Evolutionary conservation across 106 monocot genomes (phyloP), one percentile per base, ranked within the genome.

Genomic region (Amphibolis antarctica): DNA sequence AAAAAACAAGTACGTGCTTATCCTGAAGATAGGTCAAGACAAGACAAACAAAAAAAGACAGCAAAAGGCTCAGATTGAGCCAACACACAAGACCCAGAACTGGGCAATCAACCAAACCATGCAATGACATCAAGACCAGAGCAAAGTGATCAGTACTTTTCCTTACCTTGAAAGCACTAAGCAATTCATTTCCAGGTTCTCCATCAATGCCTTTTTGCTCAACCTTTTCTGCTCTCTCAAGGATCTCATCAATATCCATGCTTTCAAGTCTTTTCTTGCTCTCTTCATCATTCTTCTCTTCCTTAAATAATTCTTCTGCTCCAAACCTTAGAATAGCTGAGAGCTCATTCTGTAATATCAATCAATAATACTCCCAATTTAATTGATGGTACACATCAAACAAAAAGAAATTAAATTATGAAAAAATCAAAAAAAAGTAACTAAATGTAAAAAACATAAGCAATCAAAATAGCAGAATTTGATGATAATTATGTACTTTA

Each of bases 221-320:
- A 76, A 98, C 80, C 76, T 98, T 98, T 74, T 98, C 96, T 61
- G 96, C 96, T 72, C 96, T 86, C 75, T 98, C 91, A 77, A 98
- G 91, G 65, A 98, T 98, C 80, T 98, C 96, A 83, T 98, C 96
- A 71, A 98, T 98, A 63, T 98, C 96, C 91, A 98, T 85, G 63
- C 87, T 87, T 81, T 91, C 87, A 54, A 98, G 82, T 63, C 42
- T 58, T 67, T 74, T 84, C 65, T 98, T 98, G 74, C 70, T 91
- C 31, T 98, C 96, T 77, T 98, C 96, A 62, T 98, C 96, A 85
- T 80, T 87, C 53, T 78, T 98, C 19, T 98, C 91, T 75, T 98
- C 96, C 77, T 98, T 98, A 42, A 98, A 98, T 25, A 98, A 75
- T 58, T 98, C 96, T 62, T 98, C 96, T 42, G 91, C 96, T 70